Percentiles rank a stretch among this genome's conserved stretches.
Evolutionary conservation across 2,329 filamentous ascomycete genomes (phyloP).

Genomic region (Aureobasidium sp.): DNA sequence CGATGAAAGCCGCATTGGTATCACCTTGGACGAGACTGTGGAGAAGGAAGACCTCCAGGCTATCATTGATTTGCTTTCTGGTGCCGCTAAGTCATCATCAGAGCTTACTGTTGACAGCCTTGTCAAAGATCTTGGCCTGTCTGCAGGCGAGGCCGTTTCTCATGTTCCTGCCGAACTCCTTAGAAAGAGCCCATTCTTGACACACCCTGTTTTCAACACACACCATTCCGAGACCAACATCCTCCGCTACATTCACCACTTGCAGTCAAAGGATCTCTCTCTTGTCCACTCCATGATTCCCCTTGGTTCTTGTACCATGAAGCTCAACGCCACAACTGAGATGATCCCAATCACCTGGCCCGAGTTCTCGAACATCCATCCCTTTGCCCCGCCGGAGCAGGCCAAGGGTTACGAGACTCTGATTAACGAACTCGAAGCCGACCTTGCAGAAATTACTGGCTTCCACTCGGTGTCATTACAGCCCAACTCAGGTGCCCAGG

Average conservation of each 20-base stretch:
- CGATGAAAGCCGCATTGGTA: conserved; percentile 52
- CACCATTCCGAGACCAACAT: conserved; percentile 94
- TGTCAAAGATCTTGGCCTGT: conserved; percentile 29
- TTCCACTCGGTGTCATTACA: conserved; percentile 83
- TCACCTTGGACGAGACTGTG: conserved; percentile 72
- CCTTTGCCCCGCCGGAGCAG: conserved; percentile 58
- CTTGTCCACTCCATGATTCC: conserved; percentile 97
- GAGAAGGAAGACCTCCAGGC: conserved; percentile 46
- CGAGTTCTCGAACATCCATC: conserved; percentile 71
- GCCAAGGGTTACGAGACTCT: conserved; percentile 61
- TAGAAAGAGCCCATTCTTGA: conserved; percentile 67
- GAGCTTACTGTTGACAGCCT: conserved; percentile 24
- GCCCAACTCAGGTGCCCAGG: conserved; percentile 92
- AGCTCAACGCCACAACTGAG: conserved; percentile 87
- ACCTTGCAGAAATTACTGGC: conserved; percentile 75
- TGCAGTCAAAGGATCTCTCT: conserved; percentile 90
- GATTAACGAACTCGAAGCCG: conserved; percentile 62
- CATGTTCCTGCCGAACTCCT: conserved; percentile 51
- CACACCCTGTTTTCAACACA: conserved; percentile 88
- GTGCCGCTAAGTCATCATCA: conserved; percentile 14
- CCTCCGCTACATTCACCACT: conserved; percentile 83
- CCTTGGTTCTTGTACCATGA: conserved; percentile 96
- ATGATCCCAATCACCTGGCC: conserved; percentile 80
- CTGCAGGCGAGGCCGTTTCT: conserved; percentile 20
- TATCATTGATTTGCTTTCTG: conserved; percentile 37